phyloP scores from a whole-genome alignment of 2,329 filamentous ascomycete species.

The Grosmannia penicillata region DNA sequence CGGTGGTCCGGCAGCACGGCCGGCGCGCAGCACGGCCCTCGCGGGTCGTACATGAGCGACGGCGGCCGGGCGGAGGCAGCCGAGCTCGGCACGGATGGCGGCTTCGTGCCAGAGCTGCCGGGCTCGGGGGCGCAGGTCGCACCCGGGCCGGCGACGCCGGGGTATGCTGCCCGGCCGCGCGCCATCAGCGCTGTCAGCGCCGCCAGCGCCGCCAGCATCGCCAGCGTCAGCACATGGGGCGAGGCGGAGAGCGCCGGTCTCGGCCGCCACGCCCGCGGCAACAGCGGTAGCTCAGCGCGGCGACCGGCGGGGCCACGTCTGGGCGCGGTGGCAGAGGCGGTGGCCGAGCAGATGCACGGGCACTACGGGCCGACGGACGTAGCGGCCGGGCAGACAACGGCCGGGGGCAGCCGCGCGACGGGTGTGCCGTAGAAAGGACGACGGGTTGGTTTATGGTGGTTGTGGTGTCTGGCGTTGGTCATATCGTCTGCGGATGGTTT shows the following conservation, averaged over 20 bases:
- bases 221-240: conserved; percentile 11
- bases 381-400: conserved; percentile 26
- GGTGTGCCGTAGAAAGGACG: too few species aligned
- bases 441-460: too few species aligned
- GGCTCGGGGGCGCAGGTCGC: not conserved
- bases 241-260: too few species aligned
- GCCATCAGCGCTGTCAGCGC: conserved; percentile 13
- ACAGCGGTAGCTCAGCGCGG: not conserved
- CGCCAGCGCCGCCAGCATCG: not conserved
- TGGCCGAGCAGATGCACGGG: conserved; percentile 26
- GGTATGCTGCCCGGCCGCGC: conserved; percentile 7
- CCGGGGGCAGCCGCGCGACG: conserved; percentile 11
- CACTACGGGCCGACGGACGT: conserved; percentile 27
- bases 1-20: too few species aligned
- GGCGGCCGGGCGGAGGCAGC: conserved; percentile 17
- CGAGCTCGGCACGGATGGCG: conserved; percentile 23
- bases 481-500: too few species aligned
- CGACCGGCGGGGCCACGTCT: conserved; percentile 10
- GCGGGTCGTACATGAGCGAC: too few species aligned
- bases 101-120: conserved; percentile 22
- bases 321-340: conserved; percentile 24
- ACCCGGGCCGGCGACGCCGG: too few species aligned
- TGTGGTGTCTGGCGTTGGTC: too few species aligned
- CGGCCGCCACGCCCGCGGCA: conserved; percentile 1
- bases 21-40: too few species aligned